phyloP scores from a whole-genome alignment of 805 yeast species.

The Priceomyces carsonii region DNA sequence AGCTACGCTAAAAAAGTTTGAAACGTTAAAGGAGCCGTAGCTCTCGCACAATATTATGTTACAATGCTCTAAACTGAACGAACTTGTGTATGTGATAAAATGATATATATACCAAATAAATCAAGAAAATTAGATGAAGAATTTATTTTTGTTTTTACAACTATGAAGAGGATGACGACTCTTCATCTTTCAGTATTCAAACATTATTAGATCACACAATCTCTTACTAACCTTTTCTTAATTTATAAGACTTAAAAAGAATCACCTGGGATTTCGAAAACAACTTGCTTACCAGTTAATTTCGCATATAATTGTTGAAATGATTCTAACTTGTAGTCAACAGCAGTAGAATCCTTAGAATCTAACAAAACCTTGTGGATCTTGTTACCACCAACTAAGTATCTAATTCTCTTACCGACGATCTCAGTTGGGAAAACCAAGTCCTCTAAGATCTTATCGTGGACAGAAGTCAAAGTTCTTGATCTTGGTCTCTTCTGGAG shows the following conservation, averaged over 20 bases:
- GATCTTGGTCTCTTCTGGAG: constrained; percentile 99
- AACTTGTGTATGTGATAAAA: constrained; percentile 11
- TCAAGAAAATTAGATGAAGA: constrained; percentile 8
- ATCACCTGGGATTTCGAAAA: constrained; percentile 80
- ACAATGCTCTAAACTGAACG: too few species aligned
- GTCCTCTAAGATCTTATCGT: constrained; percentile 98
- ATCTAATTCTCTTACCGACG: constrained; percentile 98
- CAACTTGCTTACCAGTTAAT: constrained; percentile 99
- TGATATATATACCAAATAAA: constrained; percentile 12
- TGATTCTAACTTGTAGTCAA: constrained; percentile 98
- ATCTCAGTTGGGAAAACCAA: constrained; percentile 99
- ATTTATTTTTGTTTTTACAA: constrained; percentile 4
- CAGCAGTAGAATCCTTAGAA: constrained; percentile 95
- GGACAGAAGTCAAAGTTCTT: constrained; percentile 98
- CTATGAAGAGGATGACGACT: constrained; percentile 1
- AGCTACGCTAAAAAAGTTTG: constrained; percentile 55
- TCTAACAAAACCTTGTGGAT: constrained; percentile 96
- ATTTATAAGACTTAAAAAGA: constrained; percentile 29
- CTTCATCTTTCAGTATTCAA: constrained; percentile 4
- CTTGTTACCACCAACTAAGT: constrained; percentile 98
- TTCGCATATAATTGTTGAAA: constrained; percentile 98
- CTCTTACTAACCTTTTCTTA: constrained; percentile 7
- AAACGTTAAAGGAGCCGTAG: not conserved
- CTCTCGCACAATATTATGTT: too few species aligned
- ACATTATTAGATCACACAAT: constrained; percentile 7